Conservation (phyloP, 2,329 filamentous ascomycete genomes). For the Penicillium oxalicum region DNA sequence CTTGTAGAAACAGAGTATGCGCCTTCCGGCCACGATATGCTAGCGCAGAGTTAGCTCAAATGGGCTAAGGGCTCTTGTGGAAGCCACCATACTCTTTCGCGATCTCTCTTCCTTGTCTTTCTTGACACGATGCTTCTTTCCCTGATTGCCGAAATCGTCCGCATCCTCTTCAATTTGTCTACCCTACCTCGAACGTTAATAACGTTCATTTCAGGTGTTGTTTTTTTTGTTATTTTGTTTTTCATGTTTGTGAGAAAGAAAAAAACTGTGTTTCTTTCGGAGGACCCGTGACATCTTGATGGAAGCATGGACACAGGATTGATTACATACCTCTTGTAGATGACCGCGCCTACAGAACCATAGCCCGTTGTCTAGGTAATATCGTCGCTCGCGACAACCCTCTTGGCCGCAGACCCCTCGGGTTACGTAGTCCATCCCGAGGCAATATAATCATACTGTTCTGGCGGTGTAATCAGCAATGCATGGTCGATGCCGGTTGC, state of each 20-base stretch:
- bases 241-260: no score
- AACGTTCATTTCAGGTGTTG: not conserved
- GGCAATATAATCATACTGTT: conserved; percentile 27
- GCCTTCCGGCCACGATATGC: conserved; percentile 60
- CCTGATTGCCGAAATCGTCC: conserved; percentile 60
- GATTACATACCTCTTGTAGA: conserved; percentile 58
- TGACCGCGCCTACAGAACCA: conserved; percentile 78
- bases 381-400: conserved; percentile 65
- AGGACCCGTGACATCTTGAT: not conserved
- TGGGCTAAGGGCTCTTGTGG: not conserved
- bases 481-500: not conserved
- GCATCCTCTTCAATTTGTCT: conserved; percentile 53
- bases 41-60: conserved; percentile 38
- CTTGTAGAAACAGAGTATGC: conserved; percentile 73
- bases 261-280: no score
- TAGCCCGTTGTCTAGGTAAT: conserved; percentile 68
- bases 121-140: conserved; percentile 52
- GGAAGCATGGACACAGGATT: conserved; percentile 4
- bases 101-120: conserved; percentile 51
- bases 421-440: conserved; percentile 40
- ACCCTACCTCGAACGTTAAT: conserved; percentile 24
- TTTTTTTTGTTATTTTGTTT: no score
- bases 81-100: conserved; percentile 39
- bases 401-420: conserved; percentile 50
- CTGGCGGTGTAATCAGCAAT: conserved; percentile 7